These are phyloP conservation scores for Saccharomyces hybrid DNA, from an alignment of 1,139 yeast genomes.

Conservation along the genomic window DNA sequence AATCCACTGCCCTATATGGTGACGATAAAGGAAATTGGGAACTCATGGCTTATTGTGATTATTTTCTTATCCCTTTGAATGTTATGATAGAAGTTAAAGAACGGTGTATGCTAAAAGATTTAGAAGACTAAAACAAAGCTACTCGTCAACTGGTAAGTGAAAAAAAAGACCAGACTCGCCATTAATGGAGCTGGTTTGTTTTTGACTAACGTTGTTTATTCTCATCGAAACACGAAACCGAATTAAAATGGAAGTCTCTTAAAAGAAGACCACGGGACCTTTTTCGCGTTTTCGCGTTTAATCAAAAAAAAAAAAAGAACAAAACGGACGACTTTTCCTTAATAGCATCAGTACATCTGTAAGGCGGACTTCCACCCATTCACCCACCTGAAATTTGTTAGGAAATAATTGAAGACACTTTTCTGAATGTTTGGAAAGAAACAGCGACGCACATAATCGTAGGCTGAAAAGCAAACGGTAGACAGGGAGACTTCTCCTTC, in stretches of 20 bases:
- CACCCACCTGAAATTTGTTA: too few species aligned
- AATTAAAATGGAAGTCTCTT: background rate
- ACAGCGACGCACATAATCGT: too few species aligned
- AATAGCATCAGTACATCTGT: background rate
- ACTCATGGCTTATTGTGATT: background rate
- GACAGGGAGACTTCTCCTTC: too few species aligned
- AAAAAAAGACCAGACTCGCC: background rate
- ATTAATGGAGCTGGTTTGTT: background rate
- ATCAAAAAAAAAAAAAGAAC: background rate
- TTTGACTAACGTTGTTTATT: background rate
- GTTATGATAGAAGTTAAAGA: background rate
- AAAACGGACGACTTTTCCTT: background rate
- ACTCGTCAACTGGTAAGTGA: background rate
- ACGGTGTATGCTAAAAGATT: background rate
- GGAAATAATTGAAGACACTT: background rate
- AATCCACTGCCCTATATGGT: conserved; percentile 3
- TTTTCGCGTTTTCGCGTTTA: background rate
- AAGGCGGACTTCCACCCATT: background rate
- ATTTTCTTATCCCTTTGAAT: background rate
- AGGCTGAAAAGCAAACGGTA: too few species aligned
- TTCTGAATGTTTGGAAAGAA: background rate
- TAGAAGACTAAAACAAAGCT: background rate
- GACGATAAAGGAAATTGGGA: conserved; percentile 7
- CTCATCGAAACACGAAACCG: background rate
- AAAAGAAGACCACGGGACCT: background rate